phyloP scores from a whole-genome alignment of 768 basidiomycete genomes.

The Termitomyces sp. region DNA sequence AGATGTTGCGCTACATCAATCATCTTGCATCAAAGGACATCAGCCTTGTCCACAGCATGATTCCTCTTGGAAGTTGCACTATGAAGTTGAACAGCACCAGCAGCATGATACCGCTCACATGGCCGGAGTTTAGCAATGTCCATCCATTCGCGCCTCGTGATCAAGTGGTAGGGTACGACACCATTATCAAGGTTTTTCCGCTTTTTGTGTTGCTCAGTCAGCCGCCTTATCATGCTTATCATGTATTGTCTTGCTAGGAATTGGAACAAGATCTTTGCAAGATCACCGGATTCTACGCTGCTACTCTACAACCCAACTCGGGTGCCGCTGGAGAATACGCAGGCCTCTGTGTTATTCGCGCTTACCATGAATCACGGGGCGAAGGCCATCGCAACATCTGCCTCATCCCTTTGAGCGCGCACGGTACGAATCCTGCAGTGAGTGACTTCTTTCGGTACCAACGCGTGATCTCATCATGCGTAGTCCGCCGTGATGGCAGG shows the following conservation, averaged over 20 bases:
- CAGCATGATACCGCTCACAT: conserved; percentile 94
- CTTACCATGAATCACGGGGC: conserved; percentile 87
- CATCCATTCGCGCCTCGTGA: conserved; percentile 92
- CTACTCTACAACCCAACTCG: conserved; percentile 97
- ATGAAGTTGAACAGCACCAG: conserved; percentile 99
- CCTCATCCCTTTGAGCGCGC: conserved; percentile 91
- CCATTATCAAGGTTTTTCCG: conserved; percentile 62
- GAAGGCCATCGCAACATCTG: conserved; percentile 86
- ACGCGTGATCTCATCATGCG: conserved; percentile 11
- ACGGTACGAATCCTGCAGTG: conserved; percentile 97
- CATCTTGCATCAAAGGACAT: conserved; percentile 93
- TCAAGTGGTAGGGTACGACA: conserved; percentile 84
- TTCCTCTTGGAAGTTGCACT: conserved; percentile 90
- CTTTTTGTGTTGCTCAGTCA: not conserved
- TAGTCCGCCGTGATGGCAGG: conserved; percentile 97
- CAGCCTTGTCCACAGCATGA: conserved; percentile 93
- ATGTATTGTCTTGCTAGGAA: conserved; percentile 46
- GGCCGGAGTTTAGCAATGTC: conserved; percentile 84
- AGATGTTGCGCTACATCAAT: conserved; percentile 96
- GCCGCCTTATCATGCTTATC: not conserved
- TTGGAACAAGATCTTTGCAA: conserved; percentile 86
- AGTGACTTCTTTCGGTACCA: conserved; percentile 19
- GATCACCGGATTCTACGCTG: conserved; percentile 95
- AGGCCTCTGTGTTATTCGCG: conserved; percentile 90
- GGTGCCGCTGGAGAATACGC: conserved; percentile 98